Evolutionary conservation across 1,139 yeast species (phyloP).

Genomic region (Ogataea hybrid): DNA sequence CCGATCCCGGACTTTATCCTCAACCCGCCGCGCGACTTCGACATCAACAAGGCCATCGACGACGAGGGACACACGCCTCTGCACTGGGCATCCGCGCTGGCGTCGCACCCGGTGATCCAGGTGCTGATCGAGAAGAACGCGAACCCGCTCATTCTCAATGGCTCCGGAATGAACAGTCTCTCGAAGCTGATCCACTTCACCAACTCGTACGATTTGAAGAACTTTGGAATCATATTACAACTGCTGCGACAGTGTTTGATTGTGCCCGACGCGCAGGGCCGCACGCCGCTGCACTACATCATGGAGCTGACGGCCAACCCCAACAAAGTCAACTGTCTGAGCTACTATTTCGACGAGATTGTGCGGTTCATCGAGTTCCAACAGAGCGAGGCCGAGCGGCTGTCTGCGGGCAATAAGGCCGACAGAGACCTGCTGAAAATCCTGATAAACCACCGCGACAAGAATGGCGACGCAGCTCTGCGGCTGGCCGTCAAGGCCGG

Average conservation of each 20-base stretch:
- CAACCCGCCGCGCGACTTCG: conserved; percentile 76
- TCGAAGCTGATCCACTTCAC: conserved; percentile 83
- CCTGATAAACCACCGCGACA: conserved; percentile 67
- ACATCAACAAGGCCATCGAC: conserved; percentile 84
- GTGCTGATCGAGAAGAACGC: conserved; percentile 68
- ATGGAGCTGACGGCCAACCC: conserved; percentile 59
- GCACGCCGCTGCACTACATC: conserved; percentile 72
- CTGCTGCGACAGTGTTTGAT: conserved; percentile 67
- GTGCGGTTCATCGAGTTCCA: conserved; percentile 32
- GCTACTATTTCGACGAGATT: conserved; percentile 40
- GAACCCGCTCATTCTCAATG: conserved; percentile 69
- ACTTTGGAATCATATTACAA: conserved; percentile 70
- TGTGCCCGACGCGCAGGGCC: conserved; percentile 68
- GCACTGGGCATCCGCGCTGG: conserved; percentile 98
- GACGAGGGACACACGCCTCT: conserved; percentile 95
- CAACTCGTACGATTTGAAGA: conserved; percentile 77
- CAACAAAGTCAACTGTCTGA: conserved; percentile 39
- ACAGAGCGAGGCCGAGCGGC: conserved; percentile 31
- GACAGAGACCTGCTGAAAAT: conserved; percentile 50
- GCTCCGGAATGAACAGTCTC: conserved; percentile 78
- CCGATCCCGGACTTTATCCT: conserved; percentile 70
- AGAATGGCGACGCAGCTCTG: conserved; percentile 65
- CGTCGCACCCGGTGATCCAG: conserved; percentile 70
- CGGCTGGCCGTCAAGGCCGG: conserved; percentile 57
- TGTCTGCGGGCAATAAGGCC: conserved; percentile 18